Base-by-base conservation (phyloP, 176 grass and related monocot genomes). In the Avena sativa region DNA sequence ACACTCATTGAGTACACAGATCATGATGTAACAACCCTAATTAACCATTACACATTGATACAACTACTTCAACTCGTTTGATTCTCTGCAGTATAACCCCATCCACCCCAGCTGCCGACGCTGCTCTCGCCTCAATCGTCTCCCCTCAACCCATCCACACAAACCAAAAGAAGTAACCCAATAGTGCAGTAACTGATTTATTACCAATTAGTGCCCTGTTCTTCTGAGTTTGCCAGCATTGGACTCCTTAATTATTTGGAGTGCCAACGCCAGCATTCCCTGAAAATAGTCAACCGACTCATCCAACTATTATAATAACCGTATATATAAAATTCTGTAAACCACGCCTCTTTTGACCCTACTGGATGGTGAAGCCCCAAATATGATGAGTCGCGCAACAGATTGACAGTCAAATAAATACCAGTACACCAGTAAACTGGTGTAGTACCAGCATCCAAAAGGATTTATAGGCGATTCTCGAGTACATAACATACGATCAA, bases 241-340 rank as follows among this genome's bases (percentile, higher is more conserved):
- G 5, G 15, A 81, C 74, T 17, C 2, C 47, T 7, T 2, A 36
- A 53, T 12, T 38, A 82, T 53, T 20, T 21, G 47, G 12, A 70
- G 64, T 32, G 11, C 11, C 32, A 55, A 17, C 59, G 6, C 14
- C 26, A 66, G 25, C 10, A n/a, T 81, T 51, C 44, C 23, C n/a
- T 26, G 32, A 76, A 76, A 62, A 30, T n/a, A 81, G 66, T 77
- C 43, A 9, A 83, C 16, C 12, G 21, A 78, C 56, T 46, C 28
- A 81, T 76, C 30, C 28, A 17, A 9, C 25, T 15, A 49, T 48
- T 0, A 9, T 46, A 28, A 9, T 46, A 28, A 36, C 66, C 47
- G 56, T 28, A 56, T 28, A 36, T 6, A 43, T 43, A 8, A 79
- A 79, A 83, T 79, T 83, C 16, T 58, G 51, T 4, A 38, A 6